A percentile compares a stretch with the other conserved stretches of the same genome.
These are phyloP conservation scores for Aphanomyces invadans DNA, from an alignment of 352 stramenopile genomes.

Conservation along the genomic window DNA sequence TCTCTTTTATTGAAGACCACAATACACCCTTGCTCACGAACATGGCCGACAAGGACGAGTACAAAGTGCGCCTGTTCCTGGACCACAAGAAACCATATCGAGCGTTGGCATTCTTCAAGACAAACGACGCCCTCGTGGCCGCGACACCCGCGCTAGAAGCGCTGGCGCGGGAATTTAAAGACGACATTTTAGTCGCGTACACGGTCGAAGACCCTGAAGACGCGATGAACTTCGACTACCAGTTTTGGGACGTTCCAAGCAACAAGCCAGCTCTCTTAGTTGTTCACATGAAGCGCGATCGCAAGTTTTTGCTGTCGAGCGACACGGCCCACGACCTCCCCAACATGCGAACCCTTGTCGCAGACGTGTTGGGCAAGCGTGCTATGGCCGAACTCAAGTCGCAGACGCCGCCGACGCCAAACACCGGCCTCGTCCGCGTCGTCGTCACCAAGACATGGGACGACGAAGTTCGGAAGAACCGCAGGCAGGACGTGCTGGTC, in stretches of 20 bases:
- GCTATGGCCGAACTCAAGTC: constrained; percentile 19
- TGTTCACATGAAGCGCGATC: constrained; percentile 22
- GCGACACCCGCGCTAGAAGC: constrained; percentile 12
- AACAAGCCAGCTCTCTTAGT: constrained; percentile 18
- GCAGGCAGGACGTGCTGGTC: constrained; percentile 1
- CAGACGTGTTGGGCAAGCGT: background rate
- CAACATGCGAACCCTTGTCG: constrained; percentile 3
- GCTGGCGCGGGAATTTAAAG: background rate
- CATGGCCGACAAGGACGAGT: constrained; percentile 22
- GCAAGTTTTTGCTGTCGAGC: constrained; percentile 16
- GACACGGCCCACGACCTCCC: constrained; percentile 3
- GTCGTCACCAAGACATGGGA: constrained; percentile 20
- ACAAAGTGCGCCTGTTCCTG: constrained; percentile 15
- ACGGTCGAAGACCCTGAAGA: constrained; percentile 23
- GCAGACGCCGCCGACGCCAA: constrained; percentile 7
- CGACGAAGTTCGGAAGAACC: background rate
- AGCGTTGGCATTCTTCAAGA: constrained; percentile 23
- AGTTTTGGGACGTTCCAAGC: constrained; percentile 24
- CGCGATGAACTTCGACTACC: constrained; percentile 24
- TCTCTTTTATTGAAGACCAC: constrained; percentile 5
- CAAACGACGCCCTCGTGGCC: background rate
- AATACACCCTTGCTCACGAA: constrained; percentile 16
- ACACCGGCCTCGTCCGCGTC: constrained; percentile 17
- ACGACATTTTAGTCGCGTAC: constrained; percentile 17
- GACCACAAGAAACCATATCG: constrained; percentile 15